These are phyloP conservation scores for Saccharomycopsis capsularis DNA, from an alignment of 805 yeast genomes.

Conservation along the genomic window DNA sequence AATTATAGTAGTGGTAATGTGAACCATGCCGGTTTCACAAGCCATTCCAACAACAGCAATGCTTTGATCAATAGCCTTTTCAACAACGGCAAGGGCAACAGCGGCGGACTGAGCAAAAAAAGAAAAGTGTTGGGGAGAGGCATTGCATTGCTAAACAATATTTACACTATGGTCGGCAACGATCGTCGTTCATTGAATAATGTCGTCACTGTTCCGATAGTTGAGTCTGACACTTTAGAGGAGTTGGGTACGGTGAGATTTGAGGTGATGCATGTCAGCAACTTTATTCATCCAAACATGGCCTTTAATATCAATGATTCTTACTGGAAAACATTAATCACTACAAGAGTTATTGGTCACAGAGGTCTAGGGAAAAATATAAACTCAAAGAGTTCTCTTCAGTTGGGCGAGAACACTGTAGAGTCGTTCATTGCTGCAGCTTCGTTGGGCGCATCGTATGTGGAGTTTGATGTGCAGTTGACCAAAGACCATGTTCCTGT, in stretches of 20 bases:
- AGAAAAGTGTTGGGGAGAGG: constrained; percentile 69
- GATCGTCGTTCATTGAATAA: constrained; percentile 61
- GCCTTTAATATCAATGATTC: constrained; percentile 61
- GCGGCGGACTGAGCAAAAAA: constrained; percentile 22
- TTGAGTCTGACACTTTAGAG: constrained; percentile 65
- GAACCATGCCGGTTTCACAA: too few relatives aligned
- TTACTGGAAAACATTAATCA: constrained; percentile 85
- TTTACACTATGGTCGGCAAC: constrained; percentile 60
- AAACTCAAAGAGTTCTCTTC: constrained; percentile 65
- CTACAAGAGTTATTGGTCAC: constrained; percentile 92
- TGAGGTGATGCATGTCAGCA: constrained; percentile 62
- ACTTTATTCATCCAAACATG: constrained; percentile 68
- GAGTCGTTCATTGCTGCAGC: constrained; percentile 96
- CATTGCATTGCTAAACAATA: constrained; percentile 60
- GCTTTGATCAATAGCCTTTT: constrained; percentile 16
- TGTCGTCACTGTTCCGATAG: constrained; percentile 63
- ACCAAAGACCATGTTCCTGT: constrained; percentile 91
- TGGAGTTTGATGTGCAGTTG: constrained; percentile 92
- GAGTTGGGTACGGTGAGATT: constrained; percentile 72
- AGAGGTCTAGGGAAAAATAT: constrained; percentile 90
- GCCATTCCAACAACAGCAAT: background rate
- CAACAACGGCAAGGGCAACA: constrained; percentile 17
- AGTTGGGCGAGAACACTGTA: constrained; percentile 90
- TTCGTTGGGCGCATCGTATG: constrained; percentile 91
- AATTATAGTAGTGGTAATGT: background rate